Percentiles rank a stretch among this genome's conserved stretches.
These are phyloP conservation scores for Lentinula guzmanii DNA, from an alignment of 768 basidiomycete species.

Conservation along the genomic window DNA sequence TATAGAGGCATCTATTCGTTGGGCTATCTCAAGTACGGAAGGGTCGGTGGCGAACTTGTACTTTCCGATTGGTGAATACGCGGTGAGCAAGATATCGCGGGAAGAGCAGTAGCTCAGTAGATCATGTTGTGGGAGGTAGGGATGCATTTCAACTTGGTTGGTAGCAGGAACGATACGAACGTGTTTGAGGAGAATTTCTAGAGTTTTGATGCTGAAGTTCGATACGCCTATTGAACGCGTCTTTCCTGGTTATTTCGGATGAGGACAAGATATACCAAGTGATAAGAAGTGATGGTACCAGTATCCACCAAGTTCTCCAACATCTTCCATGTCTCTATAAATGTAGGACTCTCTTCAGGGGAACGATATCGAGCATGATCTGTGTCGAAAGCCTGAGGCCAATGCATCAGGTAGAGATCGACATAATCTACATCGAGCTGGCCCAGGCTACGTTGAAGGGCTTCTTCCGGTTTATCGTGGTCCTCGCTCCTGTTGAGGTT, in stretches of 20 bases:
- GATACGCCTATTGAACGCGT: slow-evolving; percentile 40
- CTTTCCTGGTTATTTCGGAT: slow-evolving; percentile 21
- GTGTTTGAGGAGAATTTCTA: slow-evolving; percentile 27
- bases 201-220: slow-evolving; percentile 41
- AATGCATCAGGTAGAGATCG: slow-evolving; percentile 43
- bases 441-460: slow-evolving; percentile 27
- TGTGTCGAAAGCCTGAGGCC: slow-evolving; percentile 21
- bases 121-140: slow-evolving; percentile 37
- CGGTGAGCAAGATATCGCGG: slow-evolving; percentile 37
- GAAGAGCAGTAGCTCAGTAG: slow-evolving; percentile 34
- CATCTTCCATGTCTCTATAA: slow-evolving; percentile 32
- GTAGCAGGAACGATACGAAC: slow-evolving; percentile 34
- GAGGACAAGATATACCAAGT: slow-evolving; percentile 24
- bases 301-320: slow-evolving; percentile 32
- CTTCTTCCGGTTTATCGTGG: slow-evolving; percentile 26
- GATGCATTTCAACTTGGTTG: slow-evolving; percentile 41
- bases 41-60: slow-evolving; percentile 20
- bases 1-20: slow-evolving; percentile 20
- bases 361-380: background rate
- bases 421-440: slow-evolving; percentile 35
- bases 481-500: slow-evolving; percentile 19
- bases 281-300: slow-evolving; percentile 17
- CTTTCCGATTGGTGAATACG: slow-evolving; percentile 41
- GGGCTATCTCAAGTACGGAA: slow-evolving; percentile 20
- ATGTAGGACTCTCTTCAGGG: slow-evolving; percentile 21